Evolutionary conservation across 768 basidiomycete genomes (phyloP).

Genomic region (Phaeolepiota aurea): DNA sequence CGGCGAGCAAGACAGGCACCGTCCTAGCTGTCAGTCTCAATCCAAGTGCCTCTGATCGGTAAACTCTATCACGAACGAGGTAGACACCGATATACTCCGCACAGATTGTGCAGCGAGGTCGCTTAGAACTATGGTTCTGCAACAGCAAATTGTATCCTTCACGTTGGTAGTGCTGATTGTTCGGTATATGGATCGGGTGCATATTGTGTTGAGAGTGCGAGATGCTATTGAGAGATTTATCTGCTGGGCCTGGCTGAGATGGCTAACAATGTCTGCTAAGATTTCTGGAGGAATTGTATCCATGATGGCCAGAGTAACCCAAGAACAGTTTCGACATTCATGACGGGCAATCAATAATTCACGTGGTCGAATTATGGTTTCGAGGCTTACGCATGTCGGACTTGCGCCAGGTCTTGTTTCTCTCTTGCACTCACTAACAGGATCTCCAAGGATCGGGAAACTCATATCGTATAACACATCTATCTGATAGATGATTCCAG

Average conservation of each 20-base stretch:
- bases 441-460: background rate
- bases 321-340: background rate
- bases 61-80: background rate
- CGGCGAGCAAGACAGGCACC: no score
- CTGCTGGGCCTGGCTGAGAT: no score
- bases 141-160: background rate
- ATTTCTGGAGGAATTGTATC: background rate
- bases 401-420: background rate
- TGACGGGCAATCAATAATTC: background rate
- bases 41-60: background rate
- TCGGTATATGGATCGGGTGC: no score
- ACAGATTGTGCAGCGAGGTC: background rate
- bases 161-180: no score
- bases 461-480: background rate
- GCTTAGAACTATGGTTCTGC: background rate
- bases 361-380: no score
- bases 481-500: constrained; percentile 18
- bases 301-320: background rate
- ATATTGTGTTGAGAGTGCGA: no score
- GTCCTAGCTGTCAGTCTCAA: background rate
- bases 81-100: background rate
- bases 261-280: background rate
- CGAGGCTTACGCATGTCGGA: background rate
- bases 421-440: no score
- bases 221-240: no score